phyloP scores from a whole-genome alignment of 495 filamentous ascomycete genomes.

The Penicillium silybi region DNA sequence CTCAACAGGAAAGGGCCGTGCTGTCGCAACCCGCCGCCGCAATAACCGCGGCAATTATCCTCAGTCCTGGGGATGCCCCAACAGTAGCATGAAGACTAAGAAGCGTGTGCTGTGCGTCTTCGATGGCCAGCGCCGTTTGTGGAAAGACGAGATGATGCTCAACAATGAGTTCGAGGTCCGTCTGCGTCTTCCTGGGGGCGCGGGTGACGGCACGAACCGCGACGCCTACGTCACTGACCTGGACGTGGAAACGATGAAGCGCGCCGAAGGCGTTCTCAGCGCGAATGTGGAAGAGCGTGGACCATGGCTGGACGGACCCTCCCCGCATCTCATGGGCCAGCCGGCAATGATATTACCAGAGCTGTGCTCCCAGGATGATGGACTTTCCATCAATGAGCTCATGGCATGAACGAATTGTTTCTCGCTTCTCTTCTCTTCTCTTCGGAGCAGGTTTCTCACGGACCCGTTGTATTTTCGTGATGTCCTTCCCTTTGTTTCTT shows the following conservation, averaged over 20 bases:
- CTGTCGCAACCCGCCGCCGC: constrained; percentile 58
- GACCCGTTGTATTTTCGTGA: constrained; percentile 2
- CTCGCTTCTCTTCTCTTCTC: background rate
- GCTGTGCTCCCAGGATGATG: constrained; percentile 30
- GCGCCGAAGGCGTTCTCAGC: constrained; percentile 73
- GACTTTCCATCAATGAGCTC: constrained; percentile 39
- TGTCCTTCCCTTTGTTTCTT: constrained; percentile 6
- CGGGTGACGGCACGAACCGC: constrained; percentile 51
- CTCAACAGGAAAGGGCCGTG: constrained; percentile 24
- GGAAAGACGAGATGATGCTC: constrained; percentile 99
- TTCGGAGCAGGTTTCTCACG: background rate
- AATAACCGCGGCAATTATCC: constrained; percentile 93
- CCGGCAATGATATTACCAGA: constrained; percentile 34
- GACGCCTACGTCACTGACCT: constrained; percentile 84
- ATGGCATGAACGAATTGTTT: constrained; percentile 27
- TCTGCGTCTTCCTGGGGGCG: constrained; percentile 65
- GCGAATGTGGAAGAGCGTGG: constrained; percentile 83
- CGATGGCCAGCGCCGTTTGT: constrained; percentile 80
- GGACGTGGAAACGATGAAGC: constrained; percentile 83
- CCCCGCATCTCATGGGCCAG: constrained; percentile 37
- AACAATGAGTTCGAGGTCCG: constrained; percentile 92
- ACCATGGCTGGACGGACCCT: constrained; percentile 56
- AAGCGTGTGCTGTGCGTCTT: constrained; percentile 94
- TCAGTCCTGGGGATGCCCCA: constrained; percentile 82
- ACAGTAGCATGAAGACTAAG: constrained; percentile 93